Conservation (phyloP, 129 eudicot species). For the Chrysanthemum lavandulifolium region DNA sequence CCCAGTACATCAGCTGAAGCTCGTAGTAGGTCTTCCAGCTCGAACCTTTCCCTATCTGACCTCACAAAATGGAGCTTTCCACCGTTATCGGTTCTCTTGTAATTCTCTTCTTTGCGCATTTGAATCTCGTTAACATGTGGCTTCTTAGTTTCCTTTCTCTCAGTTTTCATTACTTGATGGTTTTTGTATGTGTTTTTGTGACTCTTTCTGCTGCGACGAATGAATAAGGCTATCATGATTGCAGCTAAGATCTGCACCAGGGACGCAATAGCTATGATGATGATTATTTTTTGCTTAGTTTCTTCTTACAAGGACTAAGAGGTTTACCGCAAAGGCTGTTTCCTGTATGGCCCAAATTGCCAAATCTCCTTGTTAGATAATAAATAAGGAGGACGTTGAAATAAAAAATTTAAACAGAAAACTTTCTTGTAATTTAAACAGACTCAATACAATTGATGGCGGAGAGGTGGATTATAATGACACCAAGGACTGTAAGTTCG, state of each 20-base stretch:
- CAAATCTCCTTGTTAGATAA: conserved; percentile 9
- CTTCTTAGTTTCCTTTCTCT: conserved; percentile 10
- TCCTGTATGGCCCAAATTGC: conserved; percentile 35
- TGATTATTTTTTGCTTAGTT: conserved; percentile 20
- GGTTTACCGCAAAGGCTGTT: conserved; percentile 66
- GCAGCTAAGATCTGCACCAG: conserved; percentile 26
- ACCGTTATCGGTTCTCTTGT: conserved; percentile 32
- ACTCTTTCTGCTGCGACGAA: conserved; percentile 6
- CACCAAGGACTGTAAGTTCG: no score
- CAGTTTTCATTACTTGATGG: conserved; percentile 12
- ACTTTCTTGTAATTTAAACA: no score
- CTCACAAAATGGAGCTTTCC: conserved; percentile 62
- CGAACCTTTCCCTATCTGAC: conserved; percentile 52
- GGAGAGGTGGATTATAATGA: no score
- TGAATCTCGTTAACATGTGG: conserved; percentile 17
- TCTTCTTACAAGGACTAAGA: conserved; percentile 38
- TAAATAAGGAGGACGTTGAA: no score
- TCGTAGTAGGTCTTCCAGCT: conserved; percentile 62
- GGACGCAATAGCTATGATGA: conserved; percentile 23
- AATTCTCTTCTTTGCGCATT: conserved; percentile 8
- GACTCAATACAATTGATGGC: no score
- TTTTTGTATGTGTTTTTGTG: conserved; percentile 17
- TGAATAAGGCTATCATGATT: conserved; percentile 14
- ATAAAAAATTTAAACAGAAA: no score
- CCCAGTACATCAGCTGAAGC: conserved; percentile 82